These are phyloP conservation scores for Trichosporon faecale DNA, from an alignment of 1,284 basidiomycete species.

Conservation along the genomic window DNA sequence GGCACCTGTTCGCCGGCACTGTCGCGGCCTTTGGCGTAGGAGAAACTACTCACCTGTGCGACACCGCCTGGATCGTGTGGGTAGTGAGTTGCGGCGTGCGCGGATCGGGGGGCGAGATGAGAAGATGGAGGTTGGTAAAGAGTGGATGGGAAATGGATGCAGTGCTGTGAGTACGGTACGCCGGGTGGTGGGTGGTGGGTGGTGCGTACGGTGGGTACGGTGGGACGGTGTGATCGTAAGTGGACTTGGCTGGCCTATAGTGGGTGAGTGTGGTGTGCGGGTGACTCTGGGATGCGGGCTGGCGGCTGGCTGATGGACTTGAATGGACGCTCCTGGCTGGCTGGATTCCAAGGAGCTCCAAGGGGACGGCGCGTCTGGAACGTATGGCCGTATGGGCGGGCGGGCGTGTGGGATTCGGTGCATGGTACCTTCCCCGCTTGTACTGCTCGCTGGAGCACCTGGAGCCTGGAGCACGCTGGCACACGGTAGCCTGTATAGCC, in stretches of 20 bases:
- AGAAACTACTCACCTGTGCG: slow-evolving; percentile 1
- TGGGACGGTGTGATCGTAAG: neutral
- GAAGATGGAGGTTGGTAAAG: slow-evolving; percentile 5
- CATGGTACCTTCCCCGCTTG: neutral
- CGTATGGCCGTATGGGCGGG: neutral
- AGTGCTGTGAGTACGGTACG: neutral
- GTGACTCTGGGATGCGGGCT: neutral
- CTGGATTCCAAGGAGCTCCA: neutral
- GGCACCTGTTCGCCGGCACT: neutral
- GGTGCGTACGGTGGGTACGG: slow-evolving; percentile 9
- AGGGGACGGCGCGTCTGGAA: neutral
- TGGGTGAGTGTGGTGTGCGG: neutral
- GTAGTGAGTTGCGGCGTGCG: neutral
- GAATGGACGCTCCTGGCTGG: neutral
- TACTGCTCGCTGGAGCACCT: neutral
- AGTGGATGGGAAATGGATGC: slow-evolving; percentile 4
- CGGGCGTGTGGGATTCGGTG: neutral
- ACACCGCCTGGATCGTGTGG: neutral
- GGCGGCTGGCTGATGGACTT: neutral
- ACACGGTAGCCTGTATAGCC: neutral
- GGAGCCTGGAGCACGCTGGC: neutral
- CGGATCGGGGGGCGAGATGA: neutral
- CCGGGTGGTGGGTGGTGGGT: neutral
- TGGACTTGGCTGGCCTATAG: neutral
- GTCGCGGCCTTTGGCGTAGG: neutral